Percentiles rank a stretch among this genome's conserved stretches.
phyloP scores from a whole-genome alignment of 1,284 basidiomycete species.

The Pseudozyma flocculosa region DNA sequence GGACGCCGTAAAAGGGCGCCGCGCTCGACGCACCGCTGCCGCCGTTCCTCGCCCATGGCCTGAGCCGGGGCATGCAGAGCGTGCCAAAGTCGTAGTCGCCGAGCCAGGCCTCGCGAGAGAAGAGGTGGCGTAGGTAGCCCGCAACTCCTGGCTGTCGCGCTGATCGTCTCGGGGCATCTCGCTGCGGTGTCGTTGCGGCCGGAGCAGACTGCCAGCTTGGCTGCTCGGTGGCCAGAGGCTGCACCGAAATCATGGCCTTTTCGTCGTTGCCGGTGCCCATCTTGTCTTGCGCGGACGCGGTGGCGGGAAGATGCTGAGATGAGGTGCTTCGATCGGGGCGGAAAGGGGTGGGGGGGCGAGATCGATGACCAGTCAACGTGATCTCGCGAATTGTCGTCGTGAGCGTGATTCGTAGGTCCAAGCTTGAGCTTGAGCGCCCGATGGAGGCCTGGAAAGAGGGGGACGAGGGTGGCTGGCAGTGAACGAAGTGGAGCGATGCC shows the following conservation, averaged over 20 bases:
- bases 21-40: conserved; percentile 17
- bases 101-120: conserved; percentile 37
- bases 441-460: too few species aligned
- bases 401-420: too few species aligned
- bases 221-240: neutral
- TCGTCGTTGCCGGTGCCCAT: neutral
- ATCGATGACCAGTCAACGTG: too few species aligned
- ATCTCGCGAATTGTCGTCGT: too few species aligned
- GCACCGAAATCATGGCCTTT: neutral
- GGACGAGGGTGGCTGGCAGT: too few species aligned
- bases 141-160: neutral
- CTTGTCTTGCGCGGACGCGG: neutral
- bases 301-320: too few species aligned
- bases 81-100: conserved; percentile 41
- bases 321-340: too few species aligned
- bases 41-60: conserved; percentile 34
- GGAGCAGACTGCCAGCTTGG: neutral
- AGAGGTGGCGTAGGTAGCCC: conserved; percentile 1
- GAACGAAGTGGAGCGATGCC: too few species aligned
- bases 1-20: conserved; percentile 45
- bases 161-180: neutral
- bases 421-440: too few species aligned
- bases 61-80: conserved; percentile 38
- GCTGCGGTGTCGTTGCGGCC: neutral
- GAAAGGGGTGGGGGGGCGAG: too few species aligned